These are phyloP conservation scores for Pneumocystis jirovecii DNA, from an alignment of 1,139 yeast species.

Conservation along the genomic window DNA sequence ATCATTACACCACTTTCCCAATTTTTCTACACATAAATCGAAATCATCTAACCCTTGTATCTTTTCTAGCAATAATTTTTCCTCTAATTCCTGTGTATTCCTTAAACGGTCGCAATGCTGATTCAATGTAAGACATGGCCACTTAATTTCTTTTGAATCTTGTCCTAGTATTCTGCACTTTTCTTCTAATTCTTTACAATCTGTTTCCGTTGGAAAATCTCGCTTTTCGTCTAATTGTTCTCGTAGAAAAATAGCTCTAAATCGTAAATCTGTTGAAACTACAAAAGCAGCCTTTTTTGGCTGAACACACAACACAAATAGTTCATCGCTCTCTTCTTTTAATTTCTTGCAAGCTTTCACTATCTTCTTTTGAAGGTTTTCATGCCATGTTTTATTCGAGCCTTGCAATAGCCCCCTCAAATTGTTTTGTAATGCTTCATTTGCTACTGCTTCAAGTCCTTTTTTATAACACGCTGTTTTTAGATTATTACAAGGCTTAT, in stretches of 20 bases:
- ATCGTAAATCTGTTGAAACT: not conserved
- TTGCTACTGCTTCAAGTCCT: not conserved
- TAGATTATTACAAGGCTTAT: not conserved
- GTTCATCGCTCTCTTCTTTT: not conserved
- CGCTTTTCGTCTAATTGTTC: not conserved
- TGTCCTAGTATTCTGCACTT: not conserved
- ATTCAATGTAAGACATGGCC: not conserved
- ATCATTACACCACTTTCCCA: no score
- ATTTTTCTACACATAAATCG: no score
- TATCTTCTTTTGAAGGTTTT: not conserved
- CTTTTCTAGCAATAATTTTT: no score
- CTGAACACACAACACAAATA: not conserved
- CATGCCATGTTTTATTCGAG: not conserved
- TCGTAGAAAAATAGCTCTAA: not conserved
- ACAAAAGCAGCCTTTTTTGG: not conserved
- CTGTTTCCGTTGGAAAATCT: not conserved
- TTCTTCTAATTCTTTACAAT: not conserved
- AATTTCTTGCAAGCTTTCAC: not conserved
- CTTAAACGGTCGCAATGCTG: not conserved
- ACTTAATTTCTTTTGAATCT: no score
- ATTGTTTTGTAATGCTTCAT: not conserved
- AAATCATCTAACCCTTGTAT: no score
- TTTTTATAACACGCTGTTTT: not conserved
- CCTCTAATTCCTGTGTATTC: not conserved
- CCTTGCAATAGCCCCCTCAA: not conserved